Conservation (phyloP, 2,329 filamentous ascomycete genomes). For the Alternaria tenuissima region DNA sequence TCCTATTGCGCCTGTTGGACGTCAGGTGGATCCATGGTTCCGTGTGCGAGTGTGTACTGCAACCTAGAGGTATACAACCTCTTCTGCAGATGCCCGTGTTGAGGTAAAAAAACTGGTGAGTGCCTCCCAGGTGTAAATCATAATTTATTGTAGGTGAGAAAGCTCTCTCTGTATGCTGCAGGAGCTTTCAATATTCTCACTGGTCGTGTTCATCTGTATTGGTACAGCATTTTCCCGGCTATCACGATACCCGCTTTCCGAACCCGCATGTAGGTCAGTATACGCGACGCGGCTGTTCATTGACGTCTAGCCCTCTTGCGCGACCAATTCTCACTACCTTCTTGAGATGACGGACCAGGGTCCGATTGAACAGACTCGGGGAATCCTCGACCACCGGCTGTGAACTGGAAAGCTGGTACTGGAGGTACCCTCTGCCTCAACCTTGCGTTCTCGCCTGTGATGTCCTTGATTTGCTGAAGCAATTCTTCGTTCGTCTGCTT, state of each 20-base stretch:
- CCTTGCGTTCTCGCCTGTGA: background rate
- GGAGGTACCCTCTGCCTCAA: background rate
- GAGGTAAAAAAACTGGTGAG: background rate
- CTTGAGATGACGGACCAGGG: background rate
- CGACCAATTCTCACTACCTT: background rate
- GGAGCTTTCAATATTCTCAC: background rate
- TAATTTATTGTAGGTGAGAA: too few species aligned
- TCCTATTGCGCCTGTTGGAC: background rate
- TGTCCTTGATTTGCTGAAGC: background rate
- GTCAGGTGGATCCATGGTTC: background rate
- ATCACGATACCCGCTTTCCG: background rate
- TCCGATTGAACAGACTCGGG: background rate
- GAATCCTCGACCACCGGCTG: background rate
- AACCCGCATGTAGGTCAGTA: background rate
- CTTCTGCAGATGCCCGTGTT: background rate
- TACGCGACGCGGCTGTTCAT: background rate
- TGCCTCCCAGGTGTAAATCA: background rate
- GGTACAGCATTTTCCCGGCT: background rate
- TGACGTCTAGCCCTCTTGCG: background rate
- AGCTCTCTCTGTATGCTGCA: background rate
- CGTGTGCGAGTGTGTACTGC: background rate
- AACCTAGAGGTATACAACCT: background rate
- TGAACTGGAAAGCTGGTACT: background rate
- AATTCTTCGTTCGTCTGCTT: background rate
- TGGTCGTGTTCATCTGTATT: background rate